phyloP scores from a whole-genome alignment of 2,329 filamentous ascomycete genomes.

The Phaeomoniella chlamydospora region DNA sequence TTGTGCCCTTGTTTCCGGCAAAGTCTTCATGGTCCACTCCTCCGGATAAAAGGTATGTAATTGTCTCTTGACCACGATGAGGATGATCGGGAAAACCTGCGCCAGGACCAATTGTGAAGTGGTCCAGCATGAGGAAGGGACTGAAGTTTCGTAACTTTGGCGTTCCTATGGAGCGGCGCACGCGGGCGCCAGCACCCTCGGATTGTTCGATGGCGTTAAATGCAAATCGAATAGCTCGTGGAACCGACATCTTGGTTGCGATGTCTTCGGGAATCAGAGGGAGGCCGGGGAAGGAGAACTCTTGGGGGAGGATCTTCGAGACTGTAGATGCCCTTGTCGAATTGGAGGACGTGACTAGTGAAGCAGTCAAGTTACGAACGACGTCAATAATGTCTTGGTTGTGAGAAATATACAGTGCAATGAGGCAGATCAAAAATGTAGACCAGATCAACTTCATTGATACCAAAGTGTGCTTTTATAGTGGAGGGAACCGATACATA shows the following conservation, averaged over 20 bases:
- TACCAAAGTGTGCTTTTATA: background rate
- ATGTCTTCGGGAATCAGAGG: slow-evolving; percentile 31
- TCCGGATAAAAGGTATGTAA: slow-evolving; percentile 79
- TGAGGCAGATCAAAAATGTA: background rate
- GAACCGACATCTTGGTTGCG: slow-evolving; percentile 44
- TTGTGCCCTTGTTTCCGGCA: slow-evolving; percentile 69
- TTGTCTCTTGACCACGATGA: slow-evolving; percentile 71
- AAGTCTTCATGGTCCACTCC: slow-evolving; percentile 89
- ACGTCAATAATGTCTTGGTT: background rate
- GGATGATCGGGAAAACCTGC: slow-evolving; percentile 85
- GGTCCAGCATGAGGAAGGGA: slow-evolving; percentile 92
- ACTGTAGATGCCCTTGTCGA: background rate
- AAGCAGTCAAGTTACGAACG: background rate
- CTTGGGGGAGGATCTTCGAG: background rate
- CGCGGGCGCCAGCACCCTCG: slow-evolving; percentile 76
- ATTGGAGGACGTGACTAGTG: background rate
- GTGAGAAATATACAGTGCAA: background rate
- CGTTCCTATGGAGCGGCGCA: slow-evolving; percentile 78
- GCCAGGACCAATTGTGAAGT: slow-evolving; percentile 67
- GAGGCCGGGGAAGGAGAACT: slow-evolving; percentile 27
- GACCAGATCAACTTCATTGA: background rate
- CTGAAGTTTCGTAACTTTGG: slow-evolving; percentile 70
- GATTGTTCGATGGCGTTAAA: slow-evolving; percentile 75
- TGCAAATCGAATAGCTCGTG: slow-evolving; percentile 66
- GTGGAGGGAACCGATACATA: background rate